Evolutionary conservation across 2,329 filamentous ascomycete species (phyloP).

Genomic region (Colletotrichum sp.): DNA sequence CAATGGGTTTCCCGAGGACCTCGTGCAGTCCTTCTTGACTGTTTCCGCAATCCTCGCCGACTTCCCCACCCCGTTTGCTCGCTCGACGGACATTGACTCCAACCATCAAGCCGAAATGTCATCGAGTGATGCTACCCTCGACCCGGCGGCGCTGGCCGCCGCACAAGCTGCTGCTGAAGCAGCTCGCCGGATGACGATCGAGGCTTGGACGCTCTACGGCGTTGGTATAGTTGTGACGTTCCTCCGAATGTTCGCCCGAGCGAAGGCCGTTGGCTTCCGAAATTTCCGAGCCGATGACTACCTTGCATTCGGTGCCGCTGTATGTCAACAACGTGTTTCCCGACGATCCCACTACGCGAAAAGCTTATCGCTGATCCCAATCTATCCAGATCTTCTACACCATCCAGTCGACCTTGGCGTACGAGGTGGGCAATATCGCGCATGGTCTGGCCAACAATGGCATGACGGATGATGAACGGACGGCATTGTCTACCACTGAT

Average conservation of each 20-base stretch:
- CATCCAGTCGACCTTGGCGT: conserved; percentile 54
- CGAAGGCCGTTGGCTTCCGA: conserved; percentile 26
- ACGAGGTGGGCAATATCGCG: conserved; percentile 52
- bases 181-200: conserved; percentile 19
- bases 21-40: neutral
- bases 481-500: conserved; percentile 44
- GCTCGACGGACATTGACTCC: neutral
- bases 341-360: neutral
- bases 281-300: conserved; percentile 34
- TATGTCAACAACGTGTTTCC: neutral
- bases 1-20: neutral
- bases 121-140: neutral
- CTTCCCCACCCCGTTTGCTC: neutral
- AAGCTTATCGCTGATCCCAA: neutral
- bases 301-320: conserved; percentile 27
- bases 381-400: conserved; percentile 53
- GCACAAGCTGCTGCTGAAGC: conserved; percentile 26
- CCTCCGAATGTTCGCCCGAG: conserved; percentile 34
- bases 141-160: conserved; percentile 25
- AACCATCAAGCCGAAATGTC: neutral
- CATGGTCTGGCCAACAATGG: conserved; percentile 61
- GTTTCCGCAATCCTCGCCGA: neutral
- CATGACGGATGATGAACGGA: conserved; percentile 58
- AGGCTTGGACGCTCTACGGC: conserved; percentile 32
- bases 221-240: conserved; percentile 29